A percentile compares a stretch with the other conserved stretches of the same genome.
These are phyloP conservation scores for Anthoceros angustus DNA, from an alignment of 225 moss, liverwort and hornwort genomes.

Conservation along the genomic window DNA sequence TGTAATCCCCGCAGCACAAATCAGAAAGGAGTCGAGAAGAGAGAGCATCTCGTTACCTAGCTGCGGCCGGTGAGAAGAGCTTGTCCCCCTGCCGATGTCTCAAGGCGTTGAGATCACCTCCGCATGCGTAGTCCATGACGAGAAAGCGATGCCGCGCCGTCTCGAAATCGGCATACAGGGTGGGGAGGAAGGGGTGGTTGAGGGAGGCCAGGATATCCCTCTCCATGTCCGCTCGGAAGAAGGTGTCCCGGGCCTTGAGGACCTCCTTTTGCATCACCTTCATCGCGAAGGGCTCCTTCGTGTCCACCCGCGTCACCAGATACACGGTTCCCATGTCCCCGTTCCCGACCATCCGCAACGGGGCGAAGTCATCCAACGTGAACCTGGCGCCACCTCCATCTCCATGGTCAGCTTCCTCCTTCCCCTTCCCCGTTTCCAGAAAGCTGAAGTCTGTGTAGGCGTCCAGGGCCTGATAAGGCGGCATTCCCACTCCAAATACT, in stretches of 20 bases:
- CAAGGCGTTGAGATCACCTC: slow-evolving; percentile 30
- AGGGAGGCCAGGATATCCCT: slow-evolving; percentile 20
- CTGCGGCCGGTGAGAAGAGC: slow-evolving; percentile 24
- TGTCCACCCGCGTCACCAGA: slow-evolving; percentile 15
- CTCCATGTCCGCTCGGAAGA: slow-evolving; percentile 21
- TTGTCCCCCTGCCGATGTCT: slow-evolving; percentile 30
- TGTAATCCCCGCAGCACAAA: not conserved
- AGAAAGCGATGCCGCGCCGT: slow-evolving; percentile 27
- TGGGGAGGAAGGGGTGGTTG: slow-evolving; percentile 27
- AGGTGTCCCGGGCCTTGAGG: slow-evolving; percentile 11
- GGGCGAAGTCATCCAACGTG: slow-evolving; percentile 15
- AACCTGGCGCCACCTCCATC: not conserved
- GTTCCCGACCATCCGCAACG: slow-evolving; percentile 23
- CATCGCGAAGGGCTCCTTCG: slow-evolving; percentile 21
- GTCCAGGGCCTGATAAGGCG: too few species aligned
- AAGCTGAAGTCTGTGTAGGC: too few species aligned
- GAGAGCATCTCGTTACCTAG: slow-evolving; percentile 12
- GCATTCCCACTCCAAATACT: too few species aligned
- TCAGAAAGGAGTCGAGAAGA: not conserved
- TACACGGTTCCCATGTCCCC: slow-evolving; percentile 39
- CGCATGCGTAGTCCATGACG: slow-evolving; percentile 30
- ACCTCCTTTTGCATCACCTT: slow-evolving; percentile 42
- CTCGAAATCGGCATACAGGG: slow-evolving; percentile 27
- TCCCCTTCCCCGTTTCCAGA: too few species aligned
- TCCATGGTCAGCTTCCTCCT: too few species aligned